Percentiles rank a stretch among this genome's conserved stretches.
Conservation (phyloP, 2,329 filamentous ascomycete genomes). For the Diaporthe australafricana region DNA sequence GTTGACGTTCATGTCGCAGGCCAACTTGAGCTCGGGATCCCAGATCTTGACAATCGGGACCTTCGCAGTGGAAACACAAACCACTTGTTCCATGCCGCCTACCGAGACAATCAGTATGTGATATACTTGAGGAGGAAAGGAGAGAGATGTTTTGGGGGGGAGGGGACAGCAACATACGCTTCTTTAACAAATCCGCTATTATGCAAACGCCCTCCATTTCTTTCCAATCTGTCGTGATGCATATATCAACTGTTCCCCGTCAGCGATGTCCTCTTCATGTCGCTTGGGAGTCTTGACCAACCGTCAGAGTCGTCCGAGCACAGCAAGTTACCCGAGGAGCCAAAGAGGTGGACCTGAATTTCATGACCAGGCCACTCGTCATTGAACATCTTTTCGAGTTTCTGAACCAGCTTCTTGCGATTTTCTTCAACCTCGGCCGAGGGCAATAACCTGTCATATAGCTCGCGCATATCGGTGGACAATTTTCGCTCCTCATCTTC, state of each 20-base stretch:
- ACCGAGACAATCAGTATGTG: conserved; percentile 43
- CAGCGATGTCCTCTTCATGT: conserved; percentile 40
- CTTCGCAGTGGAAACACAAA: conserved; percentile 94
- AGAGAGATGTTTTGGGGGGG: not conserved
- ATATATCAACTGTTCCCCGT: conserved; percentile 83
- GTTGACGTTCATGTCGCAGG: conserved; percentile 99
- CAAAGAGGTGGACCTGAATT: conserved; percentile 93
- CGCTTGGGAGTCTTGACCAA: conserved; percentile 57
- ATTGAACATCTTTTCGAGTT: conserved; percentile 89
- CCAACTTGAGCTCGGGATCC: conserved; percentile 90
- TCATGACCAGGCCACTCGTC: conserved; percentile 91
- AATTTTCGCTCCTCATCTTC: conserved; percentile 81
- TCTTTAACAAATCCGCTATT: conserved; percentile 86
- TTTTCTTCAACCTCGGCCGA: conserved; percentile 82
- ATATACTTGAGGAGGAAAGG: too few relatives aligned
- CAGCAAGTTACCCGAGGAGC: conserved; percentile 95
- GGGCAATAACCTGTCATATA: conserved; percentile 88
- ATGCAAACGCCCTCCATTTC: conserved; percentile 90
- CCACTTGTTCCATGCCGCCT: conserved; percentile 97
- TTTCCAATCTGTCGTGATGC: conserved; percentile 92
- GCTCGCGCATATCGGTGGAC: conserved; percentile 83
- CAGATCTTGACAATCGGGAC: conserved; percentile 99
- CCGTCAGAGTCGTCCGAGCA: conserved; percentile 97
- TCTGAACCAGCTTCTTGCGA: conserved; percentile 81
- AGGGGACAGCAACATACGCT: conserved; percentile 69